Percentiles rank a stretch among this genome's conserved stretches.
phyloP scores from a whole-genome alignment of 2,329 filamentous ascomycete species.

The Rhinocladiella similis region DNA sequence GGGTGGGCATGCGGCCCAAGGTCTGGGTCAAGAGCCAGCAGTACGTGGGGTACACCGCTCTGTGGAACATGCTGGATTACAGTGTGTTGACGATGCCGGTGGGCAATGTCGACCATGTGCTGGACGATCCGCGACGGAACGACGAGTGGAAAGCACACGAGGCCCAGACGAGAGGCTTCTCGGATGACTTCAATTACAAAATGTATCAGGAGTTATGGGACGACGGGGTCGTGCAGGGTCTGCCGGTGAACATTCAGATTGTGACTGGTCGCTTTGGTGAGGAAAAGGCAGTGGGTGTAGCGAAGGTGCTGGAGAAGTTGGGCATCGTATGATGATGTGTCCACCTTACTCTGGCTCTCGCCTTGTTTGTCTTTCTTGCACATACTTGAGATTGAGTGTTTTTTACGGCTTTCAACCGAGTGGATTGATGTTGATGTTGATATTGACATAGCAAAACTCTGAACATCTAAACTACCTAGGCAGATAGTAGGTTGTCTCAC shows the following conservation, averaged over 20 bases:
- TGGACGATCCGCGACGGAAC: slow-evolving; percentile 11
- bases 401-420: not conserved
- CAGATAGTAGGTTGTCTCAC: not conserved
- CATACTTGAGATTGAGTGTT: not conserved
- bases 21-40: slow-evolving; percentile 37
- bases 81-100: slow-evolving; percentile 35
- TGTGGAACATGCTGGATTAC: slow-evolving; percentile 40
- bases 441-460: not conserved
- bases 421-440: not conserved
- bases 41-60: slow-evolving; percentile 38
- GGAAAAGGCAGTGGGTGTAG: slow-evolving; percentile 26
- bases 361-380: too few species aligned
- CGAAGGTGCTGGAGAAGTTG: slow-evolving; percentile 16
- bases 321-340: not conserved
- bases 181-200: slow-evolving; percentile 36
- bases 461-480: not conserved
- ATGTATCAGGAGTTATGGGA: slow-evolving; percentile 33
- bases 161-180: slow-evolving; percentile 33
- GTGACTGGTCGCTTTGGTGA: slow-evolving; percentile 26
- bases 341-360: too few species aligned
- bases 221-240: slow-evolving; percentile 39
- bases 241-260: slow-evolving; percentile 42
- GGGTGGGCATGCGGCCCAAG: slow-evolving; percentile 35
- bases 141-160: slow-evolving; percentile 34
- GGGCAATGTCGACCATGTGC: slow-evolving; percentile 15